Conservation (phyloP, 2,329 filamentous ascomycete genomes). For the Colletotrichum noveboracense region DNA sequence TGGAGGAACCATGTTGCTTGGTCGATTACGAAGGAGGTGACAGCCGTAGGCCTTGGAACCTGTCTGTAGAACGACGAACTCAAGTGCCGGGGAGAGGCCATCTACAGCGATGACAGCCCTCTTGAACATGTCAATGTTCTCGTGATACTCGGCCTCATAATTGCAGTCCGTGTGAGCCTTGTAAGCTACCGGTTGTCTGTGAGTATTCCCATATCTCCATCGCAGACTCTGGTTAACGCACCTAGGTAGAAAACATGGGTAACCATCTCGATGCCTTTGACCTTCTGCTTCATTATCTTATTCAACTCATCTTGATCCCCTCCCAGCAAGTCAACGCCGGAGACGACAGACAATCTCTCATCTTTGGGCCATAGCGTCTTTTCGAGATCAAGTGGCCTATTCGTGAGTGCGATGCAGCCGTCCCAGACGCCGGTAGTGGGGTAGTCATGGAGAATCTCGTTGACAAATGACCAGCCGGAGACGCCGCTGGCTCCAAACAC, state of each 20-base stretch:
- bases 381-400: constrained; percentile 29
- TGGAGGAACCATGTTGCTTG: constrained; percentile 38
- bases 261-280: constrained; percentile 39
- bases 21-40: constrained; percentile 42
- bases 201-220: background rate
- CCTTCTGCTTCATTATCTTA: constrained; percentile 32
- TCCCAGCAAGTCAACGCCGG: constrained; percentile 45
- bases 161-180: constrained; percentile 40
- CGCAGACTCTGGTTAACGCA: background rate
- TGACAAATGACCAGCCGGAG: constrained; percentile 25
- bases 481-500: constrained; percentile 25
- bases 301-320: constrained; percentile 43
- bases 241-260: constrained; percentile 49
- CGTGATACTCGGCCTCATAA: constrained; percentile 38
- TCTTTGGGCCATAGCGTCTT: constrained; percentile 42
- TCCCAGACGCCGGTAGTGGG: constrained; percentile 12
- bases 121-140: constrained; percentile 45
- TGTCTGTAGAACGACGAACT: constrained; percentile 40
- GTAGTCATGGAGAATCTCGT: constrained; percentile 26
- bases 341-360: constrained; percentile 42
- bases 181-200: constrained; percentile 32
- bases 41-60: constrained; percentile 44
- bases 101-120: constrained; percentile 39
- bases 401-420: constrained; percentile 26
- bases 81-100: constrained; percentile 34